phyloP scores from a whole-genome alignment of 2,329 filamentous ascomycete genomes.

The Pseudogymnoascus sp. region DNA sequence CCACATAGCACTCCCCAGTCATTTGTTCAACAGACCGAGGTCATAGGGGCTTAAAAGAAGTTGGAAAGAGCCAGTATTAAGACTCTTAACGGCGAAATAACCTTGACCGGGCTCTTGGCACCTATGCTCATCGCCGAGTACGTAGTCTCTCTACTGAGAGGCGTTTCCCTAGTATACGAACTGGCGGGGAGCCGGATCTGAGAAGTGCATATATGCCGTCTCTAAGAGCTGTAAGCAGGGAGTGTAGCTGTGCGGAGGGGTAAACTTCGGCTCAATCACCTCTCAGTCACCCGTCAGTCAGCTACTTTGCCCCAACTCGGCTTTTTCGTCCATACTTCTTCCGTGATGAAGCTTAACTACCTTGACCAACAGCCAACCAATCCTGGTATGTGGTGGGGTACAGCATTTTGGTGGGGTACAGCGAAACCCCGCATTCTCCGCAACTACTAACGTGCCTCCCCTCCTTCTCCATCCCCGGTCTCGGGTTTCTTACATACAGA shows the following conservation, averaged over 20 bases:
- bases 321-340: neutral
- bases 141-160: neutral
- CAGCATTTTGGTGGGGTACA: neutral
- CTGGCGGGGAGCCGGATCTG: neutral
- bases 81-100: neutral
- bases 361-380: neutral
- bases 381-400: neutral
- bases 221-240: neutral
- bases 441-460: neutral
- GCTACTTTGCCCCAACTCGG: neutral
- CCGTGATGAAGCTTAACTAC: neutral
- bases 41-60: neutral
- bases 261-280: neutral
- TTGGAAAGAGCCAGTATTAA: neutral
- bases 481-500: neutral
- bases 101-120: neutral
- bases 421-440: constrained; percentile 1
- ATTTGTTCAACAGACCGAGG: neutral
- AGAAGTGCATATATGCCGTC: neutral
- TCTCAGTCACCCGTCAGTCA: neutral
- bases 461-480: neutral
- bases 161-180: neutral
- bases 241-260: neutral
- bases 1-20: neutral
- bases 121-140: neutral